Evolutionary conservation across 1,284 basidiomycete genomes (phyloP).

Genomic region (Sanghuangporus sanghuang): DNA sequence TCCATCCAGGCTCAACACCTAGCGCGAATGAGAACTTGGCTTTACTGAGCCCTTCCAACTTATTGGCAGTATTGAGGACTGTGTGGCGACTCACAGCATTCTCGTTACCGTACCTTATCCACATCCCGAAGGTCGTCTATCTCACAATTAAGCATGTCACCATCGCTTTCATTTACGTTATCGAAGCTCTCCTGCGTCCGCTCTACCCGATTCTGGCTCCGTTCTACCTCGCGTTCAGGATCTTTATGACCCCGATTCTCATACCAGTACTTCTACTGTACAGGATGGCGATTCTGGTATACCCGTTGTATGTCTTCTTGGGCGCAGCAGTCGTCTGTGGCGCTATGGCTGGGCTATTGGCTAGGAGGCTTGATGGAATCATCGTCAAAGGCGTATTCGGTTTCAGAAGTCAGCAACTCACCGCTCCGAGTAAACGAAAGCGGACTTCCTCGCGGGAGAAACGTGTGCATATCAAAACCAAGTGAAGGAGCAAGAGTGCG

Average conservation of each 20-base stretch:
- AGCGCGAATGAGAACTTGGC: neutral
- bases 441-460: neutral
- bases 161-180: neutral
- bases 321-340: conserved; percentile 12
- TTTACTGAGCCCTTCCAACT: conserved; percentile 4
- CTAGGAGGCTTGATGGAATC: neutral
- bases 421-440: neutral
- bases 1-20: neutral
- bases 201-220: conserved; percentile 6
- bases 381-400: neutral
- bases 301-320: conserved; percentile 14
- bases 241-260: conserved; percentile 3
- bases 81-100: neutral
- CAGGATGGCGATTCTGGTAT: conserved; percentile 1
- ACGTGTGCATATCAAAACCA: neutral
- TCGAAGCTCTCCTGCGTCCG: neutral
- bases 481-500: neutral
- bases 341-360: conserved; percentile 2
- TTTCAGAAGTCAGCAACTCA: neutral
- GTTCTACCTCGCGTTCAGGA: neutral
- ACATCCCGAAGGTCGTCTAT: conserved; percentile 5
- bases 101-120: neutral
- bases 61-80: neutral
- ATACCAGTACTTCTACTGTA: conserved; percentile 2
- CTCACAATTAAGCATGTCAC: conserved; percentile 5